Conservation (phyloP, 139 green algal species). For the Coccomyxa sp. region DNA sequence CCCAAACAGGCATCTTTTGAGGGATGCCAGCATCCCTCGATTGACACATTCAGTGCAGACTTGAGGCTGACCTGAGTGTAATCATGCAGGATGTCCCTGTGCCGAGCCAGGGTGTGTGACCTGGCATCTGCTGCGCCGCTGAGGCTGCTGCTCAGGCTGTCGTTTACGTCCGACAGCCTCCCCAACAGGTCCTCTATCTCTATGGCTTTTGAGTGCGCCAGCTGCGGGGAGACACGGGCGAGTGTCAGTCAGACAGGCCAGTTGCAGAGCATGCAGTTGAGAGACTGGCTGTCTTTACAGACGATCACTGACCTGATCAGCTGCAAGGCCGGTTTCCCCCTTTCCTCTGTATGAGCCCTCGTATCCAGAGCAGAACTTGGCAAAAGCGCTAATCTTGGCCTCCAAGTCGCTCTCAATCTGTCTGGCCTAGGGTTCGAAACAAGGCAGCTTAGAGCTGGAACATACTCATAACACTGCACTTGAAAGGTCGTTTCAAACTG, state of each 20-base stretch:
- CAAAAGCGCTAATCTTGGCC: conserved; percentile 81
- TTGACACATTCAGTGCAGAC: no score
- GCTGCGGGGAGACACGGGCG: conserved; percentile 21
- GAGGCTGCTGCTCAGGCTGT: conserved; percentile 61
- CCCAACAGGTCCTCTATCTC: conserved; percentile 78
- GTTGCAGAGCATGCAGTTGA: no score
- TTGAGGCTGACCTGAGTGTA: conserved; percentile 54
- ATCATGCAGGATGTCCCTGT: conserved; percentile 91
- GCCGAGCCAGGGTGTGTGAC: conserved; percentile 81
- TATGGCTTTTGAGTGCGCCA: conserved; percentile 54
- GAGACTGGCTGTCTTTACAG: no score
- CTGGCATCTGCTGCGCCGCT: conserved; percentile 57
- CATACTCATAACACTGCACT: neutral
- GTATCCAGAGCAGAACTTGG: conserved; percentile 75
- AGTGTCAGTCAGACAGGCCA: no score
- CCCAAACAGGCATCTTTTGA: no score
- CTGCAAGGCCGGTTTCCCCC: conserved; percentile 36
- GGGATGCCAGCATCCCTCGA: no score
- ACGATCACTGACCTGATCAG: conserved; percentile 28
- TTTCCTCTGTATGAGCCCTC: conserved; percentile 33
- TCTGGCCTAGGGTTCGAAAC: conserved; percentile 53
- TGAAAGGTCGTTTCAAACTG: no score
- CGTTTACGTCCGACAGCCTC: conserved; percentile 76
- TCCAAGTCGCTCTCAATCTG: conserved; percentile 91
- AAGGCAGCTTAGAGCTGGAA: neutral